A percentile compares a stretch with the other conserved stretches of the same genome.
Conservation (phyloP, 176 grass and related monocot species). For the Dactylis glomerata region DNA sequence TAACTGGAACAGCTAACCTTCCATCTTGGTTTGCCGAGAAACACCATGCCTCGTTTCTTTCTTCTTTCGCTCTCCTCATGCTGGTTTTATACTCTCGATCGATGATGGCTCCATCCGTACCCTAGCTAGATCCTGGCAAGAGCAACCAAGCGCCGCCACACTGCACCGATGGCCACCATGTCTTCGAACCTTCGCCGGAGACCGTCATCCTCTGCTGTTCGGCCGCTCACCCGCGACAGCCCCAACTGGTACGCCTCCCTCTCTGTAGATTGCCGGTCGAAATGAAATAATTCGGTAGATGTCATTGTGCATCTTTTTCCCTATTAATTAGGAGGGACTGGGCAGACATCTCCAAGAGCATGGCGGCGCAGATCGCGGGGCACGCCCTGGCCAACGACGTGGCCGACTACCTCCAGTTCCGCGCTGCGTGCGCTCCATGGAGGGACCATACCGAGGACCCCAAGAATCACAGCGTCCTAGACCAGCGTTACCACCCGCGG, state of each 20-base stretch:
- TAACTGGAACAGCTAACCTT: not conserved
- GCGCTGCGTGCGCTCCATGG: not conserved
- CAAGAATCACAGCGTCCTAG: not conserved
- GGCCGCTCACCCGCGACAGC: not conserved
- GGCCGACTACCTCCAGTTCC: constrained; percentile 3
- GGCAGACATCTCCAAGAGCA: not conserved
- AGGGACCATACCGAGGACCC: not conserved
- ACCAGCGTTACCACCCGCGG: constrained; percentile 8
- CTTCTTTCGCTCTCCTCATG: not conserved
- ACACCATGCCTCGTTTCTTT: not conserved
- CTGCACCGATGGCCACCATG: not conserved
- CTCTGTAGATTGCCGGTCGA: not conserved
- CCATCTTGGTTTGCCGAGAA: not conserved
- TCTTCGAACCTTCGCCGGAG: not conserved
- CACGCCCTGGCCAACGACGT: constrained; percentile 11
- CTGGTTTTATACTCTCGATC: not conserved
- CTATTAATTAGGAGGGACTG: not conserved
- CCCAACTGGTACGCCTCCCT: not conserved
- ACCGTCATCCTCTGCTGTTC: not conserved
- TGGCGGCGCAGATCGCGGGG: not conserved
- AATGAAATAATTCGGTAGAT: not conserved
- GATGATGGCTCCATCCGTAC: not conserved
- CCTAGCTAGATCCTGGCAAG: not conserved
- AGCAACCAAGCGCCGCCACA: not conserved
- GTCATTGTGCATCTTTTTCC: not conserved